These are phyloP conservation scores for Pyrenophora teres DNA, from an alignment of 2,329 filamentous ascomycete genomes.

Conservation along the genomic window DNA sequence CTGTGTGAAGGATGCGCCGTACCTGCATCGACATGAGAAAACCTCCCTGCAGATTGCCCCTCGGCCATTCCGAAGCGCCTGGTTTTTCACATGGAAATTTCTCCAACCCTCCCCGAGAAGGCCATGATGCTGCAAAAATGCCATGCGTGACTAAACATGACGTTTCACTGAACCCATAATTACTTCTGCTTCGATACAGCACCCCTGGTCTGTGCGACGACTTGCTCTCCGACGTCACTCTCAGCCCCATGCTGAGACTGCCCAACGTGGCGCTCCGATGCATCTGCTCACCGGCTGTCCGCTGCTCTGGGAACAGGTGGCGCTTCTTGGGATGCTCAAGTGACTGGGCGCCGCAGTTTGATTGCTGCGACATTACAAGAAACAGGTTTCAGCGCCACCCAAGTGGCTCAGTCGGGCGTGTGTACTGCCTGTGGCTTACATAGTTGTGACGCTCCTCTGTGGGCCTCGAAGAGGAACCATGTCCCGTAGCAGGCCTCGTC, in stretches of 20 bases:
- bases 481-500: not conserved
- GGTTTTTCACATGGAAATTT: constrained; percentile 9
- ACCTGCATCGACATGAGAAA: constrained; percentile 30
- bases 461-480: constrained; percentile 5
- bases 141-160: constrained; percentile 19
- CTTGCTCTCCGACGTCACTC: constrained; percentile 12
- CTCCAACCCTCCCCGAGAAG: constrained; percentile 13
- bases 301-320: constrained; percentile 1
- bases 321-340: no score
- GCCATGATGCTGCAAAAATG: constrained; percentile 10
- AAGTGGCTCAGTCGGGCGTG: constrained; percentile 28
- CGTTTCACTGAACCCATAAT: constrained; percentile 11
- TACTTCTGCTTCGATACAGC: not conserved
- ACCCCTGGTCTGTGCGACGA: not conserved
- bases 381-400: constrained; percentile 25
- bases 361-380: constrained; percentile 1
- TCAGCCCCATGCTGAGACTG: constrained; percentile 9
- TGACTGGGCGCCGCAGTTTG: not conserved
- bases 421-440: constrained; percentile 3
- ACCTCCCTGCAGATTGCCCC: constrained; percentile 4
- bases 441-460: constrained; percentile 19
- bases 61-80: not conserved
- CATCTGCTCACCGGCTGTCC: constrained; percentile 5
- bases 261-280: constrained; percentile 7
- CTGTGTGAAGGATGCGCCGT: constrained; percentile 19